A percentile compares a stretch with the other conserved stretches of the same genome.
Conservation (phyloP, 345 rosid genomes). For the Arabidopsis suecica region DNA sequence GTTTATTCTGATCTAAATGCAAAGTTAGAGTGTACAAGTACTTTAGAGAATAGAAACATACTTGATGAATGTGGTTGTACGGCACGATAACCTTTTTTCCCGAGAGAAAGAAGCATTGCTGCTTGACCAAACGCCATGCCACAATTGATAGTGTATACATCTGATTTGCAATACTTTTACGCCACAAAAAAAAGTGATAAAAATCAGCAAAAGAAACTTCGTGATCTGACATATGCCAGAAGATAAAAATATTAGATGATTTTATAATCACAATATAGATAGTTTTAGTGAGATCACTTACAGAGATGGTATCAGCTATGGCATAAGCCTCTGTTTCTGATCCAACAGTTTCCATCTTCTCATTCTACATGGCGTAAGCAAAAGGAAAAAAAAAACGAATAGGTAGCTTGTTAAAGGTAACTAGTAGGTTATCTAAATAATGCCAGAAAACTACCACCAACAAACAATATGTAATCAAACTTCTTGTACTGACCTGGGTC, state of each 20-base stretch:
- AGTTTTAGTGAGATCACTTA: slow-evolving; percentile 48
- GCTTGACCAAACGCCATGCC: slow-evolving; percentile 97
- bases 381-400: not conserved
- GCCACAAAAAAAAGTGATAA: slow-evolving; percentile 23
- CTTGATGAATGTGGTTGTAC: slow-evolving; percentile 77
- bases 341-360: slow-evolving; percentile 85
- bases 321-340: slow-evolving; percentile 94
- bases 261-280: not conserved
- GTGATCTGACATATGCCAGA: not conserved
- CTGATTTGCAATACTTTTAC: slow-evolving; percentile 68
- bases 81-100: slow-evolving; percentile 79
- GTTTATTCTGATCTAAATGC: not conserved
- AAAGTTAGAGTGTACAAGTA: not conserved
- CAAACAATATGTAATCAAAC: slow-evolving; percentile 15
- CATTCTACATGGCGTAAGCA: slow-evolving; percentile 60
- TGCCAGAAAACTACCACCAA: not conserved
- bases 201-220: slow-evolving; percentile 17
- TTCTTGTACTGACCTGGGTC: slow-evolving; percentile 64
- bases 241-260: slow-evolving; percentile 7
- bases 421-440: slow-evolving; percentile 5
- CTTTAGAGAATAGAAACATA: slow-evolving; percentile 46
- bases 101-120: slow-evolving; percentile 88
- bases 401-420: not conserved
- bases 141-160: slow-evolving; percentile 75
- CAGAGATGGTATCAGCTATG: slow-evolving; percentile 81